Conservation (phyloP, 768 basidiomycete genomes). For the Chalciporus chontae region DNA sequence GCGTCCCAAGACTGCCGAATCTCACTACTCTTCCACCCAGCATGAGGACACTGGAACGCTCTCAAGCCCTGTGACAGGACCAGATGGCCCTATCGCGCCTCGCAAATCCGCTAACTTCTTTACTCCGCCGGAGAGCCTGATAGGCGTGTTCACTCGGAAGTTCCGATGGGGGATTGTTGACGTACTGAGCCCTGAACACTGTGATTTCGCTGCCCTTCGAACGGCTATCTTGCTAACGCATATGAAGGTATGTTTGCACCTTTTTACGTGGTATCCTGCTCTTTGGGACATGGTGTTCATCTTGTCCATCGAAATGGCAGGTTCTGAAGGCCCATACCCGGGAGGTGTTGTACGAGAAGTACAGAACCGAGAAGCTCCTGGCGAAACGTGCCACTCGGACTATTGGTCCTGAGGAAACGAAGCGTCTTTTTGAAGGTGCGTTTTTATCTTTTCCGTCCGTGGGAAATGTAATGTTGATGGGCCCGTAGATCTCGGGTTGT, state of each 20-base stretch:
- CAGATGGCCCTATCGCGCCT: slow-evolving; percentile 36
- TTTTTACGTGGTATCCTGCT: slow-evolving; percentile 18
- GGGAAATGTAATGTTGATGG: slow-evolving; percentile 23
- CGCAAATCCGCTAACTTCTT: slow-evolving; percentile 34
- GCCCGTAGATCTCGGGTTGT: slow-evolving; percentile 46
- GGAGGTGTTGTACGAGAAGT: slow-evolving; percentile 91
- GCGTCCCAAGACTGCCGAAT: slow-evolving; percentile 18
- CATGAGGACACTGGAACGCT: slow-evolving; percentile 18
- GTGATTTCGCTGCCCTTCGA: slow-evolving; percentile 82
- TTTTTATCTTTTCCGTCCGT: slow-evolving; percentile 13
- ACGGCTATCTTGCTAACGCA: slow-evolving; percentile 83
- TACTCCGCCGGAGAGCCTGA: slow-evolving; percentile 63
- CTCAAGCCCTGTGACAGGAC: slow-evolving; percentile 28
- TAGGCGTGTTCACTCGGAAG: slow-evolving; percentile 71
- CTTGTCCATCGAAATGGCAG: slow-evolving; percentile 35
- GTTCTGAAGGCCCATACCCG: slow-evolving; percentile 79
- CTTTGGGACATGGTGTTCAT: slow-evolving; percentile 8
- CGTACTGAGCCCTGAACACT: slow-evolving; percentile 81
- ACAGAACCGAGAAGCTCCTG: slow-evolving; percentile 86
- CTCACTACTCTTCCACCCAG: slow-evolving; percentile 9
- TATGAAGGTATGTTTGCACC: slow-evolving; percentile 58
- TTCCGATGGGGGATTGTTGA: slow-evolving; percentile 90
- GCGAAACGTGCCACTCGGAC: slow-evolving; percentile 79
- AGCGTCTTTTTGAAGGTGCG: slow-evolving; percentile 70
- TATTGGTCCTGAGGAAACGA: slow-evolving; percentile 72